Percentiles rank a stretch among this genome's conserved stretches.
phyloP scores from a whole-genome alignment of 768 basidiomycete genomes.

The Pluteus cervinus region DNA sequence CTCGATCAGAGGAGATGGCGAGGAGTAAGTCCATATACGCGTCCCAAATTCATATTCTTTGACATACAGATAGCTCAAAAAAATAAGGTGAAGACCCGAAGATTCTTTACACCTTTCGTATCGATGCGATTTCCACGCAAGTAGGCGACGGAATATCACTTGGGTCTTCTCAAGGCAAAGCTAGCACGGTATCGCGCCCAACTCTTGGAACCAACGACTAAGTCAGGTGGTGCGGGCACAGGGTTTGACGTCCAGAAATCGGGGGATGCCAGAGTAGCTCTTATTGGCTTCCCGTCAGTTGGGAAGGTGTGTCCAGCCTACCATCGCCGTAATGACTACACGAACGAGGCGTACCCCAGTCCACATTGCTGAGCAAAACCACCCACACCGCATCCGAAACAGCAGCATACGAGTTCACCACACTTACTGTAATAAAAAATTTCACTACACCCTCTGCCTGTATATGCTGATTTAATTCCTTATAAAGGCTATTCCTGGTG shows the following conservation, averaged over 20 bases:
- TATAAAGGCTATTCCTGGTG: conserved; percentile 87
- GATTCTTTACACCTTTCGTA: background rate
- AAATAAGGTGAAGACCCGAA: conserved; percentile 63
- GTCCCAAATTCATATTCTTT: conserved; percentile 3
- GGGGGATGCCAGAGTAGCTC: conserved; percentile 85
- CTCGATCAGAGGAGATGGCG: conserved; percentile 89
- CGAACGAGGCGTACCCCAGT: conserved; percentile 35
- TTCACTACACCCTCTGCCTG: background rate
- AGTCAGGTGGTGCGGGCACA: conserved; percentile 72
- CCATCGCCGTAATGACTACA: background rate
- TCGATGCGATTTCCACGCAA: conserved; percentile 14
- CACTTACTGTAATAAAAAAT: conserved; percentile 63
- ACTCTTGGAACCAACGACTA: conserved; percentile 85
- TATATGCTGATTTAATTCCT: conserved; percentile 9
- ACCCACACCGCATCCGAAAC: conserved; percentile 87
- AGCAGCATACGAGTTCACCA: conserved; percentile 95
- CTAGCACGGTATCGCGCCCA: conserved; percentile 92
- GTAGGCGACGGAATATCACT: conserved; percentile 91
- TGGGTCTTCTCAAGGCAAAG: conserved; percentile 92
- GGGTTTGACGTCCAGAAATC: conserved; percentile 83
- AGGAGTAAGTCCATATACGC: conserved; percentile 59
- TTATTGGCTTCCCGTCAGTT: conserved; percentile 95
- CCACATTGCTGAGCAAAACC: conserved; percentile 85
- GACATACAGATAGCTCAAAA: conserved; percentile 65
- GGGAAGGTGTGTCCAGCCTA: conserved; percentile 53